Evolutionary conservation across 305 asterid genomes (phyloP), one percentile per base, ranked within the genome.

Genomic region (Fraxinus sp.): DNA sequence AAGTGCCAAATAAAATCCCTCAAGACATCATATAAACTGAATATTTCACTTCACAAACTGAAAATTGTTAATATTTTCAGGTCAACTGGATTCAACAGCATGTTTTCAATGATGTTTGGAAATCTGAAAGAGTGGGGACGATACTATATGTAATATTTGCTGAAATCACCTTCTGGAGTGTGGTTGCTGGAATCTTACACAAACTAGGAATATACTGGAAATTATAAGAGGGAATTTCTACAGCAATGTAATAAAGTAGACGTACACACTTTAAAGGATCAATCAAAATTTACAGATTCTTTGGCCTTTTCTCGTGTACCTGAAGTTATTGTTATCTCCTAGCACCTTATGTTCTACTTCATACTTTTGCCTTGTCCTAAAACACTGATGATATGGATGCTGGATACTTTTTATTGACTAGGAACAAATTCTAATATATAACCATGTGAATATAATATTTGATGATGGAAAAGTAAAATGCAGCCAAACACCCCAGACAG

Each of bases 121-220:
- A 93, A 70, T 92, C 95, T 14, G 88, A 92, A 82, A 91, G 92
- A 79, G 85, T 93, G 13, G 98, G 98, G 52, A 91, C 93, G 18
- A 82, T 93, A 26, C 28, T 95, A 77, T 93, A 91, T 82, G 98
- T 93, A 49, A 88, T 93, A 84, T 91, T 95, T 86, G 98, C 92
- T 9, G 98, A 95, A 81, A 93, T 95, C 79, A 87, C 92, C 59
- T 95, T 93, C 87, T 95, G 98, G 98, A 88, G 91, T 18, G 90
- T 91, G 71, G 92, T 92, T 85, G 89, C 95, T 49, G 97, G 98
- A 26, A 89, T 93, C 78, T 84, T 93, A 71, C 97, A 93, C 86
- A 93, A 89, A 81, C 85, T 92, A 28, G 83, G 94, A 16, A 90
- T 95, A 77, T 93, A 92, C 88, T 93, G 97, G 97, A 93, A 93